Conservation (phyloP, 768 basidiomycete species). For the Trametes maxima region DNA sequence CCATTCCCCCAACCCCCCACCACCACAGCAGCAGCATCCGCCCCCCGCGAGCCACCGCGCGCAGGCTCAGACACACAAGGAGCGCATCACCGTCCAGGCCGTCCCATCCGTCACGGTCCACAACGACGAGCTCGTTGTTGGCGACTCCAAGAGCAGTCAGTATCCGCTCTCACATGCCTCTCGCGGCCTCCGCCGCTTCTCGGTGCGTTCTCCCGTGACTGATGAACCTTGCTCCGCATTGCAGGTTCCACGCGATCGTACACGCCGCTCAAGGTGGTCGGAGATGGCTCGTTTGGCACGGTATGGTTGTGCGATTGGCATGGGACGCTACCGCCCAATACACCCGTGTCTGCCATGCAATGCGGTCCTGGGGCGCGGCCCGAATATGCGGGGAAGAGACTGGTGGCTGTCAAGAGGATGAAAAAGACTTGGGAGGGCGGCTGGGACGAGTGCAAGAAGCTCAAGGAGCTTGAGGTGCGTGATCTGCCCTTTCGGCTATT, state of each 20-base stretch:
- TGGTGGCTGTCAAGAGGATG: slow-evolving; percentile 98
- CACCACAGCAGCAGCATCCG: slow-evolving; percentile 17
- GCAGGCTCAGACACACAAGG: slow-evolving; percentile 42
- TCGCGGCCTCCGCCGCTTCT: slow-evolving; percentile 13
- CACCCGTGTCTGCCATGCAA: slow-evolving; percentile 92
- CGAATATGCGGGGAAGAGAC: slow-evolving; percentile 91
- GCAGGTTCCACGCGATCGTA: slow-evolving; percentile 86
- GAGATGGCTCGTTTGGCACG: slow-evolving; percentile 98
- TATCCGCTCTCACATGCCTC: slow-evolving; percentile 27
- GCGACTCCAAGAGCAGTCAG: slow-evolving; percentile 71
- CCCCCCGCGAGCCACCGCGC: slow-evolving; percentile 25
- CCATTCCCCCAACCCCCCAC: not conserved
- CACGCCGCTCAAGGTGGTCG: slow-evolving; percentile 94
- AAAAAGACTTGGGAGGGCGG: slow-evolving; percentile 97
- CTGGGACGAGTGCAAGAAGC: slow-evolving; percentile 94
- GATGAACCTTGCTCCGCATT: not conserved
- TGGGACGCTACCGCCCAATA: slow-evolving; percentile 89
- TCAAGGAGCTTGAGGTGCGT: slow-evolving; percentile 94
- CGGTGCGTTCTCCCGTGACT: slow-evolving; percentile 14
- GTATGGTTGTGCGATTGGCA: slow-evolving; percentile 99
- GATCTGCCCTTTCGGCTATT: slow-evolving; percentile 18
- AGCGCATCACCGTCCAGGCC: slow-evolving; percentile 67
- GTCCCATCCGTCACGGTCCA: slow-evolving; percentile 78
- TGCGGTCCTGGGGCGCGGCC: slow-evolving; percentile 89
- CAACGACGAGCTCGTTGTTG: slow-evolving; percentile 70